Base-by-base conservation (phyloP, 768 basidiomycete species). In the Kwoniella shandongensis region DNA sequence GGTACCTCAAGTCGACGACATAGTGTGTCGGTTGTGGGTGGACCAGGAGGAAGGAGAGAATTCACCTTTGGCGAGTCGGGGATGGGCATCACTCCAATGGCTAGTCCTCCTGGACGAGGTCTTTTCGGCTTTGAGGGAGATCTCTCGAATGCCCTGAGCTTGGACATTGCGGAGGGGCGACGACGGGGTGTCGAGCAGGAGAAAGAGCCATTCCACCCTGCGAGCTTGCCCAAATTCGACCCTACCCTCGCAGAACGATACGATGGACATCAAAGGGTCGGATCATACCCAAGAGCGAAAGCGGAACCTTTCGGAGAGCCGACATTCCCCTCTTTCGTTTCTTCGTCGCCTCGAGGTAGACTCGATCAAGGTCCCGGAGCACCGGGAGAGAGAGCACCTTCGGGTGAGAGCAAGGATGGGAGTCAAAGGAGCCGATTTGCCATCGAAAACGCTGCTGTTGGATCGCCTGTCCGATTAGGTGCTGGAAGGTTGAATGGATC, bases 11-110 rank as follows among this genome's bases (percentile, higher is more conserved):
- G 62, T 25, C 51, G 75, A 15, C 51, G 75, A 30, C 75, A 76
- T 42, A 68, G 65, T 35, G 70, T 76, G 11, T 74, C 73, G 7
- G 70, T 76, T 12, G 72, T 73, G 8, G 64, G 69, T 42, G 72
- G 74, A 13, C 69, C 69, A 2, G 64, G 64, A 17, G 70, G 72
- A 18, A 39, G 72, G 18, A 52, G 75, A 41, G 73, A 73, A 18
- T 69, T 74, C 39, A 61, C 63, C 13, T 74, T 76, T 52, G 67
- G 65, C 15, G 65, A 65, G 29, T 45, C 54, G 13, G 66, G 63
- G 2, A 63, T 68, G 64, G 51, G 65, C 11, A 62, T 62, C 25
- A 63, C 55, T 7, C 29, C 59, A 3, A 22, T 63, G 22, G 41
- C 51, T 11, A 54, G 51, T 32, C 61, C 57, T 2, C 69, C 69